Percentiles rank a stretch among this genome's conserved stretches.
Conservation (phyloP, 169 alveolate genomes). For the Cyclospora cayetanensis region DNA sequence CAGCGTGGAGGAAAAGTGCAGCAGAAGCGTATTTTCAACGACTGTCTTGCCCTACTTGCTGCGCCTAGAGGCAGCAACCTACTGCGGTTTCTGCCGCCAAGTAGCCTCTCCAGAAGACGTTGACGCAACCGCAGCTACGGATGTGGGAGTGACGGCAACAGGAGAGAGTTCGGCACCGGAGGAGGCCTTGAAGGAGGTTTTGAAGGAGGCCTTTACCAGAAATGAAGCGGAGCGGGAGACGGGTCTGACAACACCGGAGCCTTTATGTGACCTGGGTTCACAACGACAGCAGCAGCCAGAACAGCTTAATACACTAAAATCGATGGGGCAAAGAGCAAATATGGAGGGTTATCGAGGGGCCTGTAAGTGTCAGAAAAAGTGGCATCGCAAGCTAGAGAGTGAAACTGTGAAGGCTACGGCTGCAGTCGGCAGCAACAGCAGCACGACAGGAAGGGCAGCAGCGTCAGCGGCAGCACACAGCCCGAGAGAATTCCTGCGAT, state of each 20-base stretch:
- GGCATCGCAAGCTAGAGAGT: neutral
- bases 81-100: conserved; percentile 42
- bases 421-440: neutral
- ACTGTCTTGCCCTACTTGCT: conserved; percentile 15
- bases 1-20: conserved; percentile 41
- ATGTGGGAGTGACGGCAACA: neutral
- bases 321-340: neutral
- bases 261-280: neutral
- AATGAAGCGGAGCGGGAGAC: neutral
- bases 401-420: neutral
- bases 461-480: neutral
- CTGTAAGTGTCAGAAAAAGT: neutral
- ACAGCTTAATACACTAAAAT: neutral
- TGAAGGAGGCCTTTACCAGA: neutral
- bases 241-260: neutral
- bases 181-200: neutral
- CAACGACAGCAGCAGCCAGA: neutral
- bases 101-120: neutral
- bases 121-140: neutral
- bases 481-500: neutral
- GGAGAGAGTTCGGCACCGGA: neutral
- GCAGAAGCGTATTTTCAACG: conserved; percentile 6
- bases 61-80: conserved; percentile 42
- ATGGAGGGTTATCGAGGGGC: neutral
- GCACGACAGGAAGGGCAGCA: neutral